phyloP scores from a whole-genome alignment of 768 basidiomycete species.

The Suillus brevipes region DNA sequence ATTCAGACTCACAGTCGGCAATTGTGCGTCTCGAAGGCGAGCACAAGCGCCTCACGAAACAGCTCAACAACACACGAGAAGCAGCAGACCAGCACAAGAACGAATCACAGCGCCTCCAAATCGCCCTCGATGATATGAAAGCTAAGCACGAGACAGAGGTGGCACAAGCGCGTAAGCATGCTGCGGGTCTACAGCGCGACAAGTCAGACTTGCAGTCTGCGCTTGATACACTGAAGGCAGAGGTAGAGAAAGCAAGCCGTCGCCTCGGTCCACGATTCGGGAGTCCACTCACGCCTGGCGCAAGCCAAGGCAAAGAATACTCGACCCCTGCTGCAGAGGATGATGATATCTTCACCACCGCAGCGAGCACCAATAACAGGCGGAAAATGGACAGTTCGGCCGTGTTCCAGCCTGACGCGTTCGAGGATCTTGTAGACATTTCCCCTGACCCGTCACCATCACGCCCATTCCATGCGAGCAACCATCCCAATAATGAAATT shows the following conservation, averaged over 20 bases:
- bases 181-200: conserved; percentile 86
- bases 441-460: conserved; percentile 66
- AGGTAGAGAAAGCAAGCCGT: conserved; percentile 63
- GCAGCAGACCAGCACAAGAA: conserved; percentile 82
- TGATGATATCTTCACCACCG: conserved; percentile 67
- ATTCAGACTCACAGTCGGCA: conserved; percentile 63
- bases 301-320: conserved; percentile 44
- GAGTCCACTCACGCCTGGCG: conserved; percentile 71
- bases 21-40: conserved; percentile 77
- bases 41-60: conserved; percentile 75
- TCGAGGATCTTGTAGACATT: conserved; percentile 49
- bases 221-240: conserved; percentile 74
- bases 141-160: conserved; percentile 94
- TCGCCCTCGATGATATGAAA: conserved; percentile 69
- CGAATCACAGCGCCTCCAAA: conserved; percentile 72
- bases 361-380: conserved; percentile 61
- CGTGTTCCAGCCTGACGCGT: conserved; percentile 45
- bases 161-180: conserved; percentile 84
- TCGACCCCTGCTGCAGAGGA: conserved; percentile 59
- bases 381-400: conserved; percentile 55
- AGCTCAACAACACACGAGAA: conserved; percentile 73
- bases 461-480: conserved; percentile 65
- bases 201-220: conserved; percentile 87
- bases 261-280: conserved; percentile 61
- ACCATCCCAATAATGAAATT: conserved; percentile 77